A percentile compares a stretch with the other conserved stretches of the same genome.
phyloP scores from a whole-genome alignment of 768 basidiomycete genomes.

The Psilocybe subaeruginosa region DNA sequence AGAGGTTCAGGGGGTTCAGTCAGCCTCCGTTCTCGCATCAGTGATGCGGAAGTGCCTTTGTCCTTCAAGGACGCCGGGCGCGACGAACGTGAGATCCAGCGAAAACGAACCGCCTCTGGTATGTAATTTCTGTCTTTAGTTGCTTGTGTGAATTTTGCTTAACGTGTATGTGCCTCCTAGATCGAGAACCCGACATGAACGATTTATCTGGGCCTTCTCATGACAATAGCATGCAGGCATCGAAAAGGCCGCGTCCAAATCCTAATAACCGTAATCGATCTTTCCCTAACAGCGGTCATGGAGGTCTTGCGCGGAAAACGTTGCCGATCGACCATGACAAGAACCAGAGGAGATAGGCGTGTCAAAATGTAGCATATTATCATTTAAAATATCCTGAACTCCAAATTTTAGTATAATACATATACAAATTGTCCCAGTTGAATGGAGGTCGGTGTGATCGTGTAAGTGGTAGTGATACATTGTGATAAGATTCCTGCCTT shows the following conservation, averaged over 20 bases:
- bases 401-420: conserved; percentile 11
- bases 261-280: conserved; percentile 48
- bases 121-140: conserved; percentile 24
- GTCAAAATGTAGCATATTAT: conserved; percentile 23
- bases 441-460: not conserved
- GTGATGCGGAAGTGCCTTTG: conserved; percentile 62
- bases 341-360: conserved; percentile 51
- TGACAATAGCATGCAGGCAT: conserved; percentile 44
- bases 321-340: conserved; percentile 71
- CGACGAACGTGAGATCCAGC: conserved; percentile 63
- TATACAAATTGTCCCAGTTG: conserved; percentile 1
- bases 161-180: conserved; percentile 31
- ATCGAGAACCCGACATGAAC: conserved; percentile 63
- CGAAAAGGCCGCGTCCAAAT: conserved; percentile 64
- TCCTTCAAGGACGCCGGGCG: conserved; percentile 49
- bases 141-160: conserved; percentile 8
- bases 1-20: conserved; percentile 18
- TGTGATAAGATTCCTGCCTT: not conserved
- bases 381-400: conserved; percentile 8
- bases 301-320: conserved; percentile 56
- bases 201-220: conserved; percentile 36
- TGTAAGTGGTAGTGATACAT: not conserved
- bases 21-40: conserved; percentile 40
- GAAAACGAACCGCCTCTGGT: conserved; percentile 77
- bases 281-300: conserved; percentile 24